Conservation (phyloP, 495 filamentous ascomycete species). For the Choiromyces venosus region DNA sequence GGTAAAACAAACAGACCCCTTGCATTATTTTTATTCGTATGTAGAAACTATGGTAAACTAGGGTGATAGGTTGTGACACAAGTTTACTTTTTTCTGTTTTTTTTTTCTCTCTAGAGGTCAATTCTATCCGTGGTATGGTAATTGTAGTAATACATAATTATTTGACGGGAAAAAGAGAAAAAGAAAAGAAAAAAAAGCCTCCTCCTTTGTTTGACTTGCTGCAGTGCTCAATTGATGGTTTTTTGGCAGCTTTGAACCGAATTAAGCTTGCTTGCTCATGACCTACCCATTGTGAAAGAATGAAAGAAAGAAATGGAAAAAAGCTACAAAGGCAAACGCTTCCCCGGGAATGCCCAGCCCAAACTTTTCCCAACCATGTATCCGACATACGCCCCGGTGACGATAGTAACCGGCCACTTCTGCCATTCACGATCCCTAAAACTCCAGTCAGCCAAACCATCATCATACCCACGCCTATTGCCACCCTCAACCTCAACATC, state of each 20-base stretch:
- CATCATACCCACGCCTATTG: background rate
- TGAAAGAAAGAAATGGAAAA: background rate
- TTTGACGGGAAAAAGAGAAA: too few relatives aligned
- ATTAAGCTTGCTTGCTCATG: background rate
- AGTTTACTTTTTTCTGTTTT: background rate
- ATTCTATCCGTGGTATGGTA: background rate
- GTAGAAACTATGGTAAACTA: too few relatives aligned
- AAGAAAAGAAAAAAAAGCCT: background rate
- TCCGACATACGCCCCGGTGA: conserved; percentile 65
- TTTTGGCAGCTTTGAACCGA: background rate
- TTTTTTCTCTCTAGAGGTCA: background rate
- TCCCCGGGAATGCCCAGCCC: conserved; percentile 60
- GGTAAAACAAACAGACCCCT: background rate
- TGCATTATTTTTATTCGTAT: background rate
- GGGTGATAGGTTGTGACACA: background rate
- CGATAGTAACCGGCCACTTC: conserved; percentile 89
- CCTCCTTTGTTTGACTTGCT: background rate
- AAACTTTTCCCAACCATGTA: conserved; percentile 58
- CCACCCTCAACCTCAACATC: background rate
- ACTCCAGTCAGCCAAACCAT: conserved; percentile 11
- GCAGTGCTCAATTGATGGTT: background rate
- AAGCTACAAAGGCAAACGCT: conserved; percentile 54
- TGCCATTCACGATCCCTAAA: conserved; percentile 86
- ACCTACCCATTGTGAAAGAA: background rate
- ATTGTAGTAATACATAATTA: background rate